These are phyloP conservation scores for Verticillium dahliae DNA, from an alignment of 2,329 filamentous ascomycete species.

Conservation along the genomic window DNA sequence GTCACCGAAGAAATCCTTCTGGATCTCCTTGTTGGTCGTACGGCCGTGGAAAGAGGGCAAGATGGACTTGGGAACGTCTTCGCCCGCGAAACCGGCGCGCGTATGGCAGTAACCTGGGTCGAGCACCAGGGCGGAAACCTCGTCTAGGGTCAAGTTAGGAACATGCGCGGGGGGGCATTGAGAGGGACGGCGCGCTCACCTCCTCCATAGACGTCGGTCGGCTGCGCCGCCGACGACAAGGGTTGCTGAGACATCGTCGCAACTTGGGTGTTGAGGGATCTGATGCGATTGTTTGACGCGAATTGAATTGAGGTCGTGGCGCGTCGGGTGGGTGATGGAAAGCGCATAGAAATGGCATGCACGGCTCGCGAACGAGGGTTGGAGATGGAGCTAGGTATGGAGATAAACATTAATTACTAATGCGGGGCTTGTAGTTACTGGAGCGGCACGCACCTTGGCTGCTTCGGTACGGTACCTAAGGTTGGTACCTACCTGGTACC, in stretches of 20 bases:
- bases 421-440: neutral
- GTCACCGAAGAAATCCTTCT: constrained; percentile 74
- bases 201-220: constrained; percentile 59
- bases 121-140: constrained; percentile 93
- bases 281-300: neutral
- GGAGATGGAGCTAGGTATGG: neutral
- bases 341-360: neutral
- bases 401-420: neutral
- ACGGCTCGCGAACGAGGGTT: neutral
- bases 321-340: neutral
- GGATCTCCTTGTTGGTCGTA: constrained; percentile 38
- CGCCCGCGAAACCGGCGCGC: constrained; percentile 92
- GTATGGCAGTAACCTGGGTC: constrained; percentile 89
- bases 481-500: too few relatives aligned
- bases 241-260: constrained; percentile 48
- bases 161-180: constrained; percentile 3
- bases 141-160: constrained; percentile 52
- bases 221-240: constrained; percentile 47
- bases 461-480: too few relatives aligned
- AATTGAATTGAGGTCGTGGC: neutral
- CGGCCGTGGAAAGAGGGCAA: constrained; percentile 84
- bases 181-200: constrained; percentile 29
- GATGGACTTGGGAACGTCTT: constrained; percentile 93
- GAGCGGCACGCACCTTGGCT: too few relatives aligned
- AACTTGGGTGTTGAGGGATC: neutral